These are phyloP conservation scores for Aspergillus funiculosus DNA, from an alignment of 495 filamentous ascomycete genomes.

Conservation along the genomic window DNA sequence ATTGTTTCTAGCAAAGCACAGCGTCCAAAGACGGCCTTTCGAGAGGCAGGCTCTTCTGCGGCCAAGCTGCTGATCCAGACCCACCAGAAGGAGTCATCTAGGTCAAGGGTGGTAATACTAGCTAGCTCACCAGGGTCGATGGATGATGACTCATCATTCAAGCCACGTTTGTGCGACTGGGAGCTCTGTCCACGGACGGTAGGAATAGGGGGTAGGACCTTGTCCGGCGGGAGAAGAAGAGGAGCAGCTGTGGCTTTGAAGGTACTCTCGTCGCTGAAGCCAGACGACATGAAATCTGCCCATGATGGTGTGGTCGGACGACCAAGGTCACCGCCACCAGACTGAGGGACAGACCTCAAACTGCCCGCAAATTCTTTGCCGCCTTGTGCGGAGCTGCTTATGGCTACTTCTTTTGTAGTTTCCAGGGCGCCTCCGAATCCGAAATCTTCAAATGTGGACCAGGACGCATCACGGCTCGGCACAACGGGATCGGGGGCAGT, in stretches of 20 bases:
- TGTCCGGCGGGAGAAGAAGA: conserved; percentile 80
- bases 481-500: conserved; percentile 61
- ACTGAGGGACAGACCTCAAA: conserved; percentile 57
- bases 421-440: conserved; percentile 79
- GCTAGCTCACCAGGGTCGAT: conserved; percentile 91
- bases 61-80: conserved; percentile 98
- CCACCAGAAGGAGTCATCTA: conserved; percentile 99
- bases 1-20: conserved; percentile 87
- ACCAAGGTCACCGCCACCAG: conserved; percentile 55
- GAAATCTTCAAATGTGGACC: conserved; percentile 94
- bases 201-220: conserved; percentile 77
- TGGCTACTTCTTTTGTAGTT: conserved; percentile 58
- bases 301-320: conserved; percentile 94
- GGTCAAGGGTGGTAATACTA: conserved; percentile 75
- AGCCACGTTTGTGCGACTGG: conserved; percentile 70
- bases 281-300: conserved; percentile 93
- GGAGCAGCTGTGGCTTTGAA: conserved; percentile 46
- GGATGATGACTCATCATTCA: conserved; percentile 53
- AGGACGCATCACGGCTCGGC: conserved; percentile 75
- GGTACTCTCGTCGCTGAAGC: conserved; percentile 71
- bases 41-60: conserved; percentile 71
- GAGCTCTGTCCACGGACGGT: conserved; percentile 71
- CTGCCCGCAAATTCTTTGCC: conserved; percentile 23
- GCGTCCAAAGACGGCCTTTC: conserved; percentile 90
- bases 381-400: conserved; percentile 31